phyloP scores from a whole-genome alignment of 192 early-diverging fungal genomes.

The Coemansia sp. region DNA sequence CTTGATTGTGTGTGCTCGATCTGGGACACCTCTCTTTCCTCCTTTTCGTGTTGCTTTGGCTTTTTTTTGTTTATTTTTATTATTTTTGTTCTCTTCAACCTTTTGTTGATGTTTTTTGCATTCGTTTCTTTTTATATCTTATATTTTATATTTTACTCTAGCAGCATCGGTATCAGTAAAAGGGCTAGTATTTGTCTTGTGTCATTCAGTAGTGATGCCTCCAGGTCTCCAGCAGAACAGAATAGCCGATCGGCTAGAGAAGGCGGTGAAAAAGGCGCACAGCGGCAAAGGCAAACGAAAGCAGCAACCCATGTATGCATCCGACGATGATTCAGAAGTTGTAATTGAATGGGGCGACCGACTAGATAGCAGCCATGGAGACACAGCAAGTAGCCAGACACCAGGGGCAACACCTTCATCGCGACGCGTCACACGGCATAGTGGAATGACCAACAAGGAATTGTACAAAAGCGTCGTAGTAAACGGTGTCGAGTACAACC shows the following conservation, averaged over 20 bases:
- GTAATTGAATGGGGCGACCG: constrained; percentile 39
- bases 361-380: constrained; percentile 6
- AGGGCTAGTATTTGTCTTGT: not conserved
- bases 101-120: not conserved
- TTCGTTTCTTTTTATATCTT: constrained; percentile 4
- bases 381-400: not conserved
- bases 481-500: constrained; percentile 44
- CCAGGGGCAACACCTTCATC: constrained; percentile 8
- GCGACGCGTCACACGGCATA: constrained; percentile 60
- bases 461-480: constrained; percentile 46
- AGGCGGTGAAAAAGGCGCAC: constrained; percentile 22
- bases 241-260: constrained; percentile 35
- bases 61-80: constrained; percentile 12
- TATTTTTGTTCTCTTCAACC: not conserved
- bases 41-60: not conserved
- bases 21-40: not conserved
- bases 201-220: constrained; percentile 9
- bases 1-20: not conserved
- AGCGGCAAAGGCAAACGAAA: constrained; percentile 16
- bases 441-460: constrained; percentile 58
- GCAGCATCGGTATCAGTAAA: not conserved
- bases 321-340: constrained; percentile 21
- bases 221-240: constrained; percentile 19
- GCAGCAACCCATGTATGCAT: constrained; percentile 15
- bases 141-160: not conserved